Evolutionary conservation across 306 rosid genomes (phyloP), one percentile per base, ranked within the genome.

Genomic region (Leucaena leucocephala): DNA sequence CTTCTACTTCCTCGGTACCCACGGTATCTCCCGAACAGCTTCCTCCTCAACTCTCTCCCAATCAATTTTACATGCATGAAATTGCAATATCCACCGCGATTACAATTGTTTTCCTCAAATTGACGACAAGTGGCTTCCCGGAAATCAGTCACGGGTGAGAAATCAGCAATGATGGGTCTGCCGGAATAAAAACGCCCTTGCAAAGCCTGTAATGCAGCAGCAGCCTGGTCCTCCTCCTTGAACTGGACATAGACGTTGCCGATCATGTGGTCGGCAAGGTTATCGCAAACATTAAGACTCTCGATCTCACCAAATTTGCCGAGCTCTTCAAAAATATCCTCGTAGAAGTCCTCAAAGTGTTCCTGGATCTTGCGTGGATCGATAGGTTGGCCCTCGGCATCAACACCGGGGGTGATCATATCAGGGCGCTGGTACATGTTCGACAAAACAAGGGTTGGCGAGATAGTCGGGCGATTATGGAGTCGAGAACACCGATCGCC

Each of bases 401-500:
- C 95, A 19, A 92, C 89, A 14, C 95, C 95, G 3, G 94, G 97
- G 15, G 90, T 88, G 39, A 92, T 88, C 94, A 88, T 90, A 42
- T 90, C 97, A 5, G 93, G 93, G 2, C 97, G 79, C 85, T 92
- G 97, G 75, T 92, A 92, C 97, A 92, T 92, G 63, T 92, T 90
- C 33, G 95, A 87, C 61, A 92, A 65, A 55, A 85, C 83, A 77
- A 85, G 83, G 0, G 88, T 85, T 4, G 88, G 88, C 22, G 92
- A 81, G 2, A 92, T 78, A 7, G 92, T 92, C 0, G 95, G 93
- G 42, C 97, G 68, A 86, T 84, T 88, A 75, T 92, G 97, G 8
- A 92, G 90, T n/a, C 95, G 87, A 2, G 95, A 87, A 68, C 95
- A 92, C 4, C 95, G 82, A 61, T 92, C 97, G 1, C 95, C 95